Evolutionary conservation across 2,329 filamentous ascomycete genomes (phyloP).

Genomic region (Teratosphaeria viscida): DNA sequence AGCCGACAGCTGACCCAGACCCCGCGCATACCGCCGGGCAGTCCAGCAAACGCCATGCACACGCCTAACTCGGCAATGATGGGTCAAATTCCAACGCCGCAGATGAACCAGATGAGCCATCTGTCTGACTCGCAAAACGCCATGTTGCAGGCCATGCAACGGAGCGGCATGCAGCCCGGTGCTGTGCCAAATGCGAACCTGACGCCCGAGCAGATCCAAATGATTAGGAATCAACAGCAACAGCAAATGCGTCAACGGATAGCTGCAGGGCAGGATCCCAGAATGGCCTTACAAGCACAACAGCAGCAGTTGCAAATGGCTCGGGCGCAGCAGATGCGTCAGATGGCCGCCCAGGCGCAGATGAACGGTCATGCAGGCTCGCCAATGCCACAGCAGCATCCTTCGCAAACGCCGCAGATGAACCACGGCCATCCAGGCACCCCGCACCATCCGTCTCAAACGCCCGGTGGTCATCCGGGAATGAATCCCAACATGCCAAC

Average conservation of each 20-base stretch:
- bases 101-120: conserved; percentile 16
- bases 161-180: conserved; percentile 18
- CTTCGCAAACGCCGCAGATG: conserved; percentile 6
- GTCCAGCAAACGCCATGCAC: conserved; percentile 22
- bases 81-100: conserved; percentile 18
- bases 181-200: conserved; percentile 7
- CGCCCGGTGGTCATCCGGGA: background rate
- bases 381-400: conserved; percentile 5
- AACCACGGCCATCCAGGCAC: conserved; percentile 5
- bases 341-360: conserved; percentile 14
- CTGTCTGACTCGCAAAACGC: conserved; percentile 22
- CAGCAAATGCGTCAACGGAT: conserved; percentile 13
- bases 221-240: conserved; percentile 3
- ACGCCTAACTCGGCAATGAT: conserved; percentile 18
- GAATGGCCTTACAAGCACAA: conserved; percentile 12
- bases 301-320: conserved; percentile 7
- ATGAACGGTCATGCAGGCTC: conserved; percentile 10
- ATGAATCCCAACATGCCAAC: conserved; percentile 6
- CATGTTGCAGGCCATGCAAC: conserved; percentile 23
- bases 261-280: conserved; percentile 8
- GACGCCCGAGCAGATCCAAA: conserved; percentile 16
- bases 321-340: conserved; percentile 16
- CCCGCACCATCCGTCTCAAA: background rate
- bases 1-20: conserved; percentile 28
- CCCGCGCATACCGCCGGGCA: conserved; percentile 26